phyloP scores from a whole-genome alignment of 1,284 basidiomycete genomes.

The Neonothopanus nambi region DNA sequence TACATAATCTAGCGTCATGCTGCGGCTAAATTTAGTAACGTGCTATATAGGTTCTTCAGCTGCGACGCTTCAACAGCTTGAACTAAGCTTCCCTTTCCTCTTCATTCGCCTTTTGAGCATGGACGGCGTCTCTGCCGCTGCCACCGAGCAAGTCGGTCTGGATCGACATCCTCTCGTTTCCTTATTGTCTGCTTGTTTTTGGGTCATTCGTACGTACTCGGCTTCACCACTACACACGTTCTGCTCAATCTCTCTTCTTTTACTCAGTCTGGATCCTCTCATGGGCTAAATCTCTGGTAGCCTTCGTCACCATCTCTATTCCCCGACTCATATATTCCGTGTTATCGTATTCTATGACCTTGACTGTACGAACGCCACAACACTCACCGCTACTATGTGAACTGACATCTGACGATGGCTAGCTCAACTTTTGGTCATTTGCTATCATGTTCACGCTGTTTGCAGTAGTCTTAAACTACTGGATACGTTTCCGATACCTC shows the following conservation, averaged over 20 bases:
- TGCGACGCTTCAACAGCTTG: too few relatives aligned
- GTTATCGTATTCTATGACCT: constrained; percentile 86
- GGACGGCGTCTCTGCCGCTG: not conserved
- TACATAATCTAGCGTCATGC: too few relatives aligned
- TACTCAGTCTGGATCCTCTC: constrained; percentile 76
- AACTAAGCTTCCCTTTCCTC: too few relatives aligned
- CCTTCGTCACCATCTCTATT: constrained; percentile 78
- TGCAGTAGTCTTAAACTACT: constrained; percentile 73
- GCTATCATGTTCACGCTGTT: constrained; percentile 72
- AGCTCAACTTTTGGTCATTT: constrained; percentile 90
- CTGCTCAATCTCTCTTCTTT: constrained; percentile 6
- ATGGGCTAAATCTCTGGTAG: constrained; percentile 68
- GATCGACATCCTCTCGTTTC: constrained; percentile 65
- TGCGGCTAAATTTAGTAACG: too few relatives aligned
- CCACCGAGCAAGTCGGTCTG: not conserved
- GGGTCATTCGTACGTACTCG: constrained; percentile 69
- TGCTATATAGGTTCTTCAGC: too few relatives aligned
- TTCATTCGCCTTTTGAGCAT: too few relatives aligned
- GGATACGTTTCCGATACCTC: constrained; percentile 82
- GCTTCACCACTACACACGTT: not conserved
- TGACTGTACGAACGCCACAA: constrained; percentile 58
- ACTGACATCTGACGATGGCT: constrained; percentile 10
- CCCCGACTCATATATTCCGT: constrained; percentile 77
- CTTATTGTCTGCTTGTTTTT: constrained; percentile 81
- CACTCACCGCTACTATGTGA: constrained; percentile 2